Percentiles rank a stretch among this genome's conserved stretches.
phyloP scores from a whole-genome alignment of 805 yeast genomes.

The Tanozyma kutaoensis region DNA sequence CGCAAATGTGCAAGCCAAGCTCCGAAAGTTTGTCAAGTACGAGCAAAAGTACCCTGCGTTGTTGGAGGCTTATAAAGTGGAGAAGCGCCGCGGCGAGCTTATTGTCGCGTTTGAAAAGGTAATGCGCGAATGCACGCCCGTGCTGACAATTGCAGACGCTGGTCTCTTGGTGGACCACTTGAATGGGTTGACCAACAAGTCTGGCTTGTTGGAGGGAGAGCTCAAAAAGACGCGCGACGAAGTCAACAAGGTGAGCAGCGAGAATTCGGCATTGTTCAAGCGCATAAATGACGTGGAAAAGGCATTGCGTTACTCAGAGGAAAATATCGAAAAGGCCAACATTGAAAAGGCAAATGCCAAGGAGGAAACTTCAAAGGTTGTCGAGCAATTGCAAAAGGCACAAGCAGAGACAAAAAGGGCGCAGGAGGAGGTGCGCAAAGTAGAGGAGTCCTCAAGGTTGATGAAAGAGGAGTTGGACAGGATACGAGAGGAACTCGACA shows the following conservation, averaged over 20 bases:
- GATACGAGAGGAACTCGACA: neutral
- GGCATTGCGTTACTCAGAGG: slow-evolving; percentile 6
- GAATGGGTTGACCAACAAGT: slow-evolving; percentile 46
- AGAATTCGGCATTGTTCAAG: slow-evolving; percentile 1
- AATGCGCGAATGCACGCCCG: slow-evolving; percentile 70
- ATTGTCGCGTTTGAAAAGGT: slow-evolving; percentile 54
- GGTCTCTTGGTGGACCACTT: slow-evolving; percentile 60
- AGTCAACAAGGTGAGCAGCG: slow-evolving; percentile 3
- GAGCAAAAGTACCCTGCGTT: slow-evolving; percentile 84
- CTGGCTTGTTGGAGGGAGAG: slow-evolving; percentile 50
- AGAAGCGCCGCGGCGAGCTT: slow-evolving; percentile 52
- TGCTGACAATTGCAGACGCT: slow-evolving; percentile 60
- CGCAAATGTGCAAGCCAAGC: slow-evolving; percentile 42
- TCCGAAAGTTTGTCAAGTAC: slow-evolving; percentile 70
- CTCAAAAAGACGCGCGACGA: slow-evolving; percentile 34
- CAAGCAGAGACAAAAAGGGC: slow-evolving; percentile 1
- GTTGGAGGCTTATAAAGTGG: slow-evolving; percentile 73
- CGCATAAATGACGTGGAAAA: slow-evolving; percentile 5
- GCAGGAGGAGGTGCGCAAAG: slow-evolving; percentile 3
- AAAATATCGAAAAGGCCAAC: slow-evolving; percentile 1
- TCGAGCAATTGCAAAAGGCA: slow-evolving; percentile 1
- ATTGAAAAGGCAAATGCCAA: neutral
- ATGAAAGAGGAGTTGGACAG: slow-evolving; percentile 1
- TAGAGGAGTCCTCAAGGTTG: slow-evolving; percentile 4
- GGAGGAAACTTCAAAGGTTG: slow-evolving; percentile 4